Evolutionary conservation across 345 rosid genomes (phyloP).

Genomic region (Durio zibethinus): DNA sequence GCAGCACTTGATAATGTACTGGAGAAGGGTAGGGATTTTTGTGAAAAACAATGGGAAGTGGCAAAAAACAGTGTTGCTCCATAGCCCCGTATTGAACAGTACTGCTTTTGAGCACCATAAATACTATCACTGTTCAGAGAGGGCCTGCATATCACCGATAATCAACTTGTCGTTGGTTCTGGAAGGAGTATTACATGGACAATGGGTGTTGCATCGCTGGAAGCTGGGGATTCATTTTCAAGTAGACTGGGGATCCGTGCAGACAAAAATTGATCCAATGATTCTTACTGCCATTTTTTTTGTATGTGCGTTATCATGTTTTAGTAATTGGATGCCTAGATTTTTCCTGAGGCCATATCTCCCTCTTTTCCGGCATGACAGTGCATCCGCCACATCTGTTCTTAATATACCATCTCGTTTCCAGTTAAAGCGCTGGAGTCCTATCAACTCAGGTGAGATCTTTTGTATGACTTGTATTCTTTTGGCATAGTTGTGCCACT

Average conservation of each 20-base stretch:
- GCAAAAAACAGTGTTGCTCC: conserved; percentile 85
- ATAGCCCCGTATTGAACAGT: conserved; percentile 96
- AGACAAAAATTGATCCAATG: conserved; percentile 62
- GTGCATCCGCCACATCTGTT: conserved; percentile 56
- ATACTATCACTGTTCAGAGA: conserved; percentile 74
- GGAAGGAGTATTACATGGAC: conserved; percentile 98
- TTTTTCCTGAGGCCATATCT: conserved; percentile 65
- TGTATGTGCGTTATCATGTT: conserved; percentile 67
- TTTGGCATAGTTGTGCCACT: not conserved
- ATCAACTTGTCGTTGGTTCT: conserved; percentile 73
- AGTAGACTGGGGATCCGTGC: conserved; percentile 50
- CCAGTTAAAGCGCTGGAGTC: conserved; percentile 84
- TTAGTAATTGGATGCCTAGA: conserved; percentile 67
- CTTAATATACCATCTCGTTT: conserved; percentile 78
- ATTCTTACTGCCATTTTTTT: conserved; percentile 52
- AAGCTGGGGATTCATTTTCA: conserved; percentile 79
- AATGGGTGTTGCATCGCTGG: conserved; percentile 82
- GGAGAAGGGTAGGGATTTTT: conserved; percentile 81
- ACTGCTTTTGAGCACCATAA: conserved; percentile 97
- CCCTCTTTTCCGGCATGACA: conserved; percentile 68
- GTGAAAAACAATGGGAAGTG: conserved; percentile 71
- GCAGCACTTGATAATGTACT: conserved; percentile 85
- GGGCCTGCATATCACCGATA: conserved; percentile 85
- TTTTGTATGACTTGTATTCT: conserved; percentile 11
- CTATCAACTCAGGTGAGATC: conserved; percentile 61